Percentiles rank a stretch among this genome's conserved stretches.
These are phyloP conservation scores for Vicia villosa DNA, from an alignment of 306 rosid genomes.

Conservation along the genomic window DNA sequence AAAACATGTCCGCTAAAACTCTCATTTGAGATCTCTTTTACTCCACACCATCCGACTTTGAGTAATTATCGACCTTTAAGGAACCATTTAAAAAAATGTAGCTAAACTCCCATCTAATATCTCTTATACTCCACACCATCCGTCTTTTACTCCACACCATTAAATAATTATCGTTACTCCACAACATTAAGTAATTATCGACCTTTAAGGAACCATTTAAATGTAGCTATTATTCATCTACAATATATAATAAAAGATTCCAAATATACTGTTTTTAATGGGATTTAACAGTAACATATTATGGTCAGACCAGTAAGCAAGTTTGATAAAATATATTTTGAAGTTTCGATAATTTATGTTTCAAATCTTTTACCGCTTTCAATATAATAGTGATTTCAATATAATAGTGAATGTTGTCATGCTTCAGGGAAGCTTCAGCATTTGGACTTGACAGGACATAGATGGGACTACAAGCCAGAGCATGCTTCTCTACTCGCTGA, in stretches of 20 bases:
- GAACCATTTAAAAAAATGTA: not conserved
- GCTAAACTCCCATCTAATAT: too few species aligned
- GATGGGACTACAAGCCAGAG: constrained; percentile 51
- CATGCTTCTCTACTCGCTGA: constrained; percentile 46
- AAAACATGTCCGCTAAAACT: constrained; percentile 20
- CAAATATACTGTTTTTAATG: too few species aligned
- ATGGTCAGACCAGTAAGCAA: not conserved
- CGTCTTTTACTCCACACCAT: too few species aligned
- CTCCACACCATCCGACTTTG: not conserved
- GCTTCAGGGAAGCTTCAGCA: constrained; percentile 64
- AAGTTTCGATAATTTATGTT: constrained; percentile 18
- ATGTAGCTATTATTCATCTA: too few species aligned
- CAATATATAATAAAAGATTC: too few species aligned
- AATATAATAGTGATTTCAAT: too few species aligned
- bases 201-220: too few species aligned
- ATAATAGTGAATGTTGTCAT: constrained; percentile 19
- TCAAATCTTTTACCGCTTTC: constrained; percentile 28
- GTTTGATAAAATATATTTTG: constrained; percentile 9
- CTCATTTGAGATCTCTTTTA: not conserved
- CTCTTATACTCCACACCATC: too few species aligned
- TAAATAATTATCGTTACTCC: too few species aligned
- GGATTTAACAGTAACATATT: constrained; percentile 9
- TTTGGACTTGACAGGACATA: constrained; percentile 78
- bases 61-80: not conserved
- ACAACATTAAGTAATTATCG: too few species aligned